Evolutionary conservation across 768 basidiomycete species (phyloP), one percentile per base, ranked within the genome.

Genomic region (Lactifluus rugatus): DNA sequence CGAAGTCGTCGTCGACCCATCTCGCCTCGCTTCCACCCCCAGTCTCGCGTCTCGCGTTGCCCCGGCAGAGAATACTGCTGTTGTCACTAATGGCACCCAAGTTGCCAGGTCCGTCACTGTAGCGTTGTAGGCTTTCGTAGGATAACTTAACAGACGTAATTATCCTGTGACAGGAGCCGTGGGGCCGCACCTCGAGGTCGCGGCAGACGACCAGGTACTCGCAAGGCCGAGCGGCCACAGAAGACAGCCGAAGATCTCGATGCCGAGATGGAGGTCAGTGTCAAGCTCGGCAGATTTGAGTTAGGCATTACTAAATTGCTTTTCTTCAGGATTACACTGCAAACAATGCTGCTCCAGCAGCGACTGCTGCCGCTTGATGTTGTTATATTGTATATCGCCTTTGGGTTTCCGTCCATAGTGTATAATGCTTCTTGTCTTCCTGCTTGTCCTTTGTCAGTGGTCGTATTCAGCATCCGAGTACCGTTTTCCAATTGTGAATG

Each of bases 221-320:
- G 79, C 65, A 81, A 79, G 66, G 69, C 64, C 42, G 83, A 87
- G 53, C 76, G 91, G 62, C 81, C 87, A 5, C 74, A 77, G 56
- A 95, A 95, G 77, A 82, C 83, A 21, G 90, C 77, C 3, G 95
- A 90, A 32, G 91, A 94, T 69, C 81, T 98, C 44, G 95, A 98
- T 70, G 93, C 94, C 8, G 95, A 98, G 78, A 98, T 98, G 95
- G 89, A 89, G 81, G 95, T 95, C 58, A 39, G 83, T 56, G 21
- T 70, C 19, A 3, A 13, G 25, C 21, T 52, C 3, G 21, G 14
- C 25, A 26, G 16, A 23, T 16, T 8, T 54, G 5, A 41, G 28
- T 1, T 42, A 16, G 2, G 7, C 6, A 11, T 10, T n/a, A 4
- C 37, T 55, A 48, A 63, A 49, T n/a, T 53, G 54, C 52, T 28